Percentiles rank a stretch among this genome's conserved stretches.
phyloP scores from a whole-genome alignment of 106 monocot species.

The Chionographis japonica region DNA sequence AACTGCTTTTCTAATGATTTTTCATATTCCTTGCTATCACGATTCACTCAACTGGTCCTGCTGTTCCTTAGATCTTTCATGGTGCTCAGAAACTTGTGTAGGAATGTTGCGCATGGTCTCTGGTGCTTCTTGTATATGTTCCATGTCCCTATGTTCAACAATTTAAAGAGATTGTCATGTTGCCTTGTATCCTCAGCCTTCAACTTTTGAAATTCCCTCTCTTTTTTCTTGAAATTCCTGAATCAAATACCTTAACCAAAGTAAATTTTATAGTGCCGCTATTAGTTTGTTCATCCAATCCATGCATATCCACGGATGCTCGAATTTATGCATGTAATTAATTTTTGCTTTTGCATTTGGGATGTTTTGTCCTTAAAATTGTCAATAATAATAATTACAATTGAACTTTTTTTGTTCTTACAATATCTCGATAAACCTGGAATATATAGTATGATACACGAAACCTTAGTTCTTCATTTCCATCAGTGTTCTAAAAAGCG shows the following conservation, averaged over 20 bases:
- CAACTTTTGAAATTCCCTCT: too few species aligned
- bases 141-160: conserved; percentile 12
- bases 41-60: not conserved
- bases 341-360: not conserved
- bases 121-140: conserved; percentile 13
- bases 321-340: not conserved
- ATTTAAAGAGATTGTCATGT: not conserved
- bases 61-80: not conserved
- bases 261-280: too few species aligned
- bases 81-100: conserved; percentile 7
- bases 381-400: too few species aligned
- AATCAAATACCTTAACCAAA: too few species aligned
- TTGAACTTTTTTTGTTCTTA: too few species aligned
- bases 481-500: too few species aligned
- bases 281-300: not conserved
- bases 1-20: conserved; percentile 8
- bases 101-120: not conserved
- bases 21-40: conserved; percentile 1
- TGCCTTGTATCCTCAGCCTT: not conserved
- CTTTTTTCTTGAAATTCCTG: too few species aligned
- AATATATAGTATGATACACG: not conserved
- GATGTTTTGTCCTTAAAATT: not conserved
- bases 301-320: not conserved
- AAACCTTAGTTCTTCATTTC: conserved; percentile 11
- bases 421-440: too few species aligned